These are phyloP conservation scores for Annulohypoxylon moriforme DNA, from an alignment of 495 filamentous ascomycete genomes.

Conservation along the genomic window DNA sequence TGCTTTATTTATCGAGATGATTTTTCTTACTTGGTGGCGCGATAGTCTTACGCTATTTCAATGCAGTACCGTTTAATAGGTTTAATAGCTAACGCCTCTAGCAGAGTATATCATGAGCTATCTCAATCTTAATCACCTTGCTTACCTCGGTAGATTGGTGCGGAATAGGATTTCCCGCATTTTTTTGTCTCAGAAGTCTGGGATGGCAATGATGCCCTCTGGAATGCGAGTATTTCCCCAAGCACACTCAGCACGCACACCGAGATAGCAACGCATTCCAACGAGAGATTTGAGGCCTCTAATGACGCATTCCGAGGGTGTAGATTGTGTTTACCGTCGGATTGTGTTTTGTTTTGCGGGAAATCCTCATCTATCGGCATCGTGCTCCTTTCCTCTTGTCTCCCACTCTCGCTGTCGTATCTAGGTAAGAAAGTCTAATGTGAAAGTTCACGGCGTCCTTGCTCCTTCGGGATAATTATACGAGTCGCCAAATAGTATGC, in stretches of 20 bases:
- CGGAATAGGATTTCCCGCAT: neutral
- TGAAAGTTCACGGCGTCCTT: neutral
- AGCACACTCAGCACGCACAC: neutral
- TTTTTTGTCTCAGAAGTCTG: slow-evolving; percentile 29
- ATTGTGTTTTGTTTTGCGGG: slow-evolving; percentile 22
- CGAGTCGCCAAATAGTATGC: neutral
- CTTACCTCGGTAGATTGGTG: neutral
- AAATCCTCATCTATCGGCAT: neutral
- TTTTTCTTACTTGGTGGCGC: neutral
- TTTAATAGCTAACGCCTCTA: neutral
- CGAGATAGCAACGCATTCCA: slow-evolving; percentile 46
- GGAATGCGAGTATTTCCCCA: slow-evolving; percentile 37
- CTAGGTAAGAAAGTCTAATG: neutral
- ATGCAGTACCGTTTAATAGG: neutral
- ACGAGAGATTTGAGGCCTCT: neutral
- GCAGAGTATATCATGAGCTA: neutral
- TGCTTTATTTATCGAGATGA: neutral
- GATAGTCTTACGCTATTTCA: neutral
- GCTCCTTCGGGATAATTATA: neutral
- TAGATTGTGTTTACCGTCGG: slow-evolving; percentile 15
- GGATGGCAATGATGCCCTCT: slow-evolving; percentile 26
- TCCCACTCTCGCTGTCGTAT: neutral
- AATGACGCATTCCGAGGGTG: slow-evolving; percentile 38
- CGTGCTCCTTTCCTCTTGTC: neutral
- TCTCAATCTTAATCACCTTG: neutral